Base-by-base conservation (phyloP, 305 asterid genomes). In the Nicotiana rustica region DNA sequence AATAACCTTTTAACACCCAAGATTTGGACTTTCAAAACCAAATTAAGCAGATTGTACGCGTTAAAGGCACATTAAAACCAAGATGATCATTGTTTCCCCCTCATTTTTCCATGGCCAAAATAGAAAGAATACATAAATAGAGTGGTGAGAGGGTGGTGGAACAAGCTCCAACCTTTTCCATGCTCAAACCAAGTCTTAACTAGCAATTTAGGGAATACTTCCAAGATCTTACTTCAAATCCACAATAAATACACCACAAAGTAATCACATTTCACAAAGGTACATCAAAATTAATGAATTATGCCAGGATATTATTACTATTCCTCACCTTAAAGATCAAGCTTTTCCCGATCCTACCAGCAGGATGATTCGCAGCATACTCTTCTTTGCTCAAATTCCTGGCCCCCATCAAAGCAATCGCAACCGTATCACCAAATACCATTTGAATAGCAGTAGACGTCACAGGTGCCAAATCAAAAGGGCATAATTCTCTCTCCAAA, bases 381-480 rank as follows among this genome's bases (percentile, higher is more conserved):
- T 92, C 93, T 31, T 93, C 93, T 88, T 90, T 92, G 84, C 91
- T 95, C 88, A 93, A 86, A 82, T 89, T 90, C 89, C 93, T 90
- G 2, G 99, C 98, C 77, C 88, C 92, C 97, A 93, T 93, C 10
- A 95, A 88, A 10, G 98, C 98, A 80, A 93, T 92, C 15, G 97
- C 97, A 10, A 93, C 97, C 0, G 97, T 95, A 84, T 95, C 99
- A 81, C 98, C 99, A 83, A 95, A 95, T 64, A 95, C 97, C 99
- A 95, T 93, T 91, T 95, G 97, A 82, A 93, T 95, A 62, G 99
- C 96, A 5, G 98, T 92, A 19, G 99, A 95, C n/a, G 97, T 92
- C 68, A 93, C 99, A 33, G 97, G 98, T n/a, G 99, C 98, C 85
- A 95, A 90, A 90, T 90, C 97, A 64, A 95, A 94, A 33, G 97